These are phyloP conservation scores for Ehretia macrophylla DNA, from an alignment of 257 asterid species.

Conservation along the genomic window DNA sequence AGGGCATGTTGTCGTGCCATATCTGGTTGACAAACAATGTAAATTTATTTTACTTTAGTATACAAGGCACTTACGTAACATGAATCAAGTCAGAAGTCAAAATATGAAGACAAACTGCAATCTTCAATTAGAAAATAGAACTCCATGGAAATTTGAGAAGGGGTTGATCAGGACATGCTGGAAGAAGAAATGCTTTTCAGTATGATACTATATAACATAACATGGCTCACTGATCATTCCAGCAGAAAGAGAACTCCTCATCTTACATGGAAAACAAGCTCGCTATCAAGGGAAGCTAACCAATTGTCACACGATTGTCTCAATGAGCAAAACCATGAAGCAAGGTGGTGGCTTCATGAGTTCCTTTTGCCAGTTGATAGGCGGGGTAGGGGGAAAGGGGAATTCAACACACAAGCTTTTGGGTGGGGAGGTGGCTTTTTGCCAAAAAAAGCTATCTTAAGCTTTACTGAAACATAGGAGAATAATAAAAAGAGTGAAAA, in stretches of 20 bases:
- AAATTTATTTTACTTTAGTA: constrained; percentile 2
- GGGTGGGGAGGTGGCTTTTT: too few relatives aligned
- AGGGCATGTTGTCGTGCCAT: constrained; percentile 97
- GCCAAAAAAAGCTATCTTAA: background rate
- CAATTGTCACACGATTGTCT: too few relatives aligned
- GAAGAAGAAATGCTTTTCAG: background rate
- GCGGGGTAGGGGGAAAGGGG: too few relatives aligned
- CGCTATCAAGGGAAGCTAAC: too few relatives aligned
- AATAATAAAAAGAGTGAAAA: background rate
- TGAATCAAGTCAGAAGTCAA: background rate
- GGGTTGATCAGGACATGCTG: background rate
- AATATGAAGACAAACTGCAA: background rate
- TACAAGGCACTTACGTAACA: background rate
- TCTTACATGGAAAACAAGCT: too few relatives aligned
- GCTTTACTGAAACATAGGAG: background rate
- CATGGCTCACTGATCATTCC: background rate
- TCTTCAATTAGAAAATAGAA: background rate
- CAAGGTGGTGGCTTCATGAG: too few relatives aligned
- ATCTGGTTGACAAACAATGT: constrained; percentile 40
- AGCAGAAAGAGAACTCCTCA: too few relatives aligned
- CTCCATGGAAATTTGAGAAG: background rate
- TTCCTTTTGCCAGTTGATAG: too few relatives aligned
- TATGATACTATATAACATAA: background rate
- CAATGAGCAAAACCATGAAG: too few relatives aligned
- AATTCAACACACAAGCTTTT: too few relatives aligned